Evolutionary conservation across 1,284 basidiomycete species (phyloP), one percentile per base, ranked within the genome.

Genomic region (Rhodotorula sp.): DNA sequence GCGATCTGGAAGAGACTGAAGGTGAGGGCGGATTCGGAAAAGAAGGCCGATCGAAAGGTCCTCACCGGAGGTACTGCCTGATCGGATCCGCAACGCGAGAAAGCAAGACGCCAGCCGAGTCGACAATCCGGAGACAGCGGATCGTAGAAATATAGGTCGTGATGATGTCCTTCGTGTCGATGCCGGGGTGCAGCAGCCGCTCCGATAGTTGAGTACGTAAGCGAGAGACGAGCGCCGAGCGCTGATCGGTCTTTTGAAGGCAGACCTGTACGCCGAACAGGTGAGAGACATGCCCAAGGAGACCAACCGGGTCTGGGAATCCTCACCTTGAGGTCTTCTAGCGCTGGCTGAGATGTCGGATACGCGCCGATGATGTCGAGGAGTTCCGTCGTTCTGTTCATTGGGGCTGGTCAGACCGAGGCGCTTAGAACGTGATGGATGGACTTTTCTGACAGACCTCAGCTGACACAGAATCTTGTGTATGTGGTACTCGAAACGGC

Each of bases 341-440:
- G 82, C 1, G 93, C 94, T 2, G 89, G 87, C 71, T 84, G 84
- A 0, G 95, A 97, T 68, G 93, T 90, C 0, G 97, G 95, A 77
- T 88, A 97, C 77, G 94, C 91, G 60, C 95, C 88, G 69, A 99
- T 95, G 68, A 99, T 95, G 75, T 97, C 93, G 78, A 97, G 98
- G 26, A 99, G 89, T 81, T 98, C 93, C 62, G 84, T 85, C 0
- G 89, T 92, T 56, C 93, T 94, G 76, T 18, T 38, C 50, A 10
- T 64, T 6, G 7, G 19, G 19, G 19, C 19, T 50, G 49, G 26
- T 16, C 49, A 10, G 49, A 16, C 12, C 12, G 60, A 14, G 5
- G 16, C 31, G n/a, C 3, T 26, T 10, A 5, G 61, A 16, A 2
- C 7, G 23, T 19, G 55, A 52, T 15, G 15, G 28, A 21, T 19